phyloP scores from a whole-genome alignment of 2,329 filamentous ascomycete genomes.

The Monilinia aucupariae region DNA sequence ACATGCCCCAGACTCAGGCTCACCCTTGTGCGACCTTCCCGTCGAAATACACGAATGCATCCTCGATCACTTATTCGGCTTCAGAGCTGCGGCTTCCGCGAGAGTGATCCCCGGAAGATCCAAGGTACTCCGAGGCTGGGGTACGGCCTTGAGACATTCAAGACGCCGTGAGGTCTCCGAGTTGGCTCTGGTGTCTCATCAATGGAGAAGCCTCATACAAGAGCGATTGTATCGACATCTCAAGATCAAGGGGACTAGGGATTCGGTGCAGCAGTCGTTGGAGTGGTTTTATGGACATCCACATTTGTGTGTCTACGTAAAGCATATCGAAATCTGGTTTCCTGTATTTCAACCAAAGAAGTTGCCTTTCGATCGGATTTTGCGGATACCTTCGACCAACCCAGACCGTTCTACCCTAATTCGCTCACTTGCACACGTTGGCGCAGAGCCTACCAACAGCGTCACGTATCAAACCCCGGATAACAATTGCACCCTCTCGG shows the following conservation, averaged over 20 bases:
- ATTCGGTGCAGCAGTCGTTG: constrained; percentile 55
- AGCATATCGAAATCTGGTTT: constrained; percentile 73
- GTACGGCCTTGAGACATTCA: constrained; percentile 60
- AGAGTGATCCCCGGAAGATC: constrained; percentile 49
- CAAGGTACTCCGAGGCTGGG: constrained; percentile 53
- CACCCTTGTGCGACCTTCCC: constrained; percentile 45
- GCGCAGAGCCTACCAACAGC: constrained; percentile 40
- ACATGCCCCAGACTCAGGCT: constrained; percentile 8
- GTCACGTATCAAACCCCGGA: constrained; percentile 54
- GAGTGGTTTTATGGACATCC: constrained; percentile 54
- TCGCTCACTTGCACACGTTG: constrained; percentile 37
- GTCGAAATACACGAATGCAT: constrained; percentile 68
- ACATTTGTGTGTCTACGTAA: constrained; percentile 59
- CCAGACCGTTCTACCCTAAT: constrained; percentile 28
- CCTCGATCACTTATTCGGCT: constrained; percentile 65
- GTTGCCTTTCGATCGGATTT: constrained; percentile 27
- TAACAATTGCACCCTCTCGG: constrained; percentile 64
- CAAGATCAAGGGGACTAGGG: constrained; percentile 65
- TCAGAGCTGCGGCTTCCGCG: constrained; percentile 57
- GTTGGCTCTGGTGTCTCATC: constrained; percentile 54
- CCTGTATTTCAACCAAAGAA: constrained; percentile 54
- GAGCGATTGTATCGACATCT: constrained; percentile 69
- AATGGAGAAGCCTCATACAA: constrained; percentile 66
- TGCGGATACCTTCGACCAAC: constrained; percentile 27
- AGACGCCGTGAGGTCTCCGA: constrained; percentile 62